A percentile compares a stretch with the other conserved stretches of the same genome.
phyloP scores from a whole-genome alignment of 306 rosid species.

The Lotus japonicus region DNA sequence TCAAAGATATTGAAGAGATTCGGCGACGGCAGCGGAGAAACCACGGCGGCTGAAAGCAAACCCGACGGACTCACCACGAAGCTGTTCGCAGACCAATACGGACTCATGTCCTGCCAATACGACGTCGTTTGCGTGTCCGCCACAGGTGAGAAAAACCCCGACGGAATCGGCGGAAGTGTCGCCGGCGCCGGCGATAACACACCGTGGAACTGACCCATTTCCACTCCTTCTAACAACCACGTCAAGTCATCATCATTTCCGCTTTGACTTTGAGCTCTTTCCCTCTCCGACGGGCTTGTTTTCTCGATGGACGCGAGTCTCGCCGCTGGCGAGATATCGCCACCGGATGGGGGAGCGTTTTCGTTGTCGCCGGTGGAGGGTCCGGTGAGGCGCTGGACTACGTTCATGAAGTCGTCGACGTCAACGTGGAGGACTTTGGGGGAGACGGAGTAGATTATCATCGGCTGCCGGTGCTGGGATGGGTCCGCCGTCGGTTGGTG shows the following conservation, averaged over 20 bases:
- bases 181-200: slow-evolving; percentile 77
- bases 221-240: slow-evolving; percentile 44
- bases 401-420: slow-evolving; percentile 67
- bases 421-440: slow-evolving; percentile 69
- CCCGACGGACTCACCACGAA: slow-evolving; percentile 70
- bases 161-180: slow-evolving; percentile 49
- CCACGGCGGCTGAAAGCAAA: slow-evolving; percentile 44
- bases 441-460: slow-evolving; percentile 82
- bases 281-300: slow-evolving; percentile 67
- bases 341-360: slow-evolving; percentile 36
- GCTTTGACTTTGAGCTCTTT: background rate
- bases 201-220: slow-evolving; percentile 58
- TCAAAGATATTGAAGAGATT: slow-evolving; percentile 53
- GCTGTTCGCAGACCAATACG: slow-evolving; percentile 38
- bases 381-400: slow-evolving; percentile 92
- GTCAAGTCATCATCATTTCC: background rate
- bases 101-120: slow-evolving; percentile 42
- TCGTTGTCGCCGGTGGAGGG: slow-evolving; percentile 34
- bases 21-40: slow-evolving; percentile 74
- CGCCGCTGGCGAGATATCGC: slow-evolving; percentile 85
- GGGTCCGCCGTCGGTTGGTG: background rate
- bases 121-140: slow-evolving; percentile 39
- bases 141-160: slow-evolving; percentile 55
- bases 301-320: slow-evolving; percentile 77
- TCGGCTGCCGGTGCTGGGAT: slow-evolving; percentile 35